Conservation (phyloP, 257 asterid genomes). For the Agastache rugosa region DNA sequence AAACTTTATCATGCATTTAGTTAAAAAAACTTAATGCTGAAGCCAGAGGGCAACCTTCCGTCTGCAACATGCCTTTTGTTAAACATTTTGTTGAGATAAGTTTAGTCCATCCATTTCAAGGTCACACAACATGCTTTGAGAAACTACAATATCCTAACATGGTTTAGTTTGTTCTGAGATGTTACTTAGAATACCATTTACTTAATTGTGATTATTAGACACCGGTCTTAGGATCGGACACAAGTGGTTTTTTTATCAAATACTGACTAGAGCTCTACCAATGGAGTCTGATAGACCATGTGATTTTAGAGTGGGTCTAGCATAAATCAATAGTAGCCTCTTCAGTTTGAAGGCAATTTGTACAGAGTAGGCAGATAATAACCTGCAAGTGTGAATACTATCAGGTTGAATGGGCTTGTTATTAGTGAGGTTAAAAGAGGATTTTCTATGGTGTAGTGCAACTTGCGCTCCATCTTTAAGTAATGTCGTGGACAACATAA, state of each 20-base stretch:
- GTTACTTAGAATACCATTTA: neutral
- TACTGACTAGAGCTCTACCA: conserved; percentile 2
- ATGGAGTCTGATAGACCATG: neutral
- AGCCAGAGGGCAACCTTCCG: conserved; percentile 11
- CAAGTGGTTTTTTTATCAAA: neutral
- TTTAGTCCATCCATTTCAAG: conserved; percentile 1
- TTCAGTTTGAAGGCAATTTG: conserved; percentile 14
- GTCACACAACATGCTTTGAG: neutral
- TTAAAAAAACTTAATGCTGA: neutral
- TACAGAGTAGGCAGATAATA: neutral
- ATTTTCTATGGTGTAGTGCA: neutral
- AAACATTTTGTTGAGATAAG: conserved; percentile 8
- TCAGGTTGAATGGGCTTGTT: neutral
- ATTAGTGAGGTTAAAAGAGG: neutral
- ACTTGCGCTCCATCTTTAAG: neutral
- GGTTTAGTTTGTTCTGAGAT: neutral
- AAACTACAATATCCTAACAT: neutral
- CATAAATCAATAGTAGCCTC: conserved; percentile 1
- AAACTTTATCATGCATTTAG: neutral
- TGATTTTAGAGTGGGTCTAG: neutral
- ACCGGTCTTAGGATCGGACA: conserved; percentile 3
- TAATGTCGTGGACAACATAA: neutral
- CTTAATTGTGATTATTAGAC: neutral
- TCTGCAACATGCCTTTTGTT: conserved; percentile 10
- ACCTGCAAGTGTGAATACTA: neutral